These are phyloP conservation scores for Saposhnikovia divaricata DNA, from an alignment of 129 eudicot genomes.

Conservation along the genomic window DNA sequence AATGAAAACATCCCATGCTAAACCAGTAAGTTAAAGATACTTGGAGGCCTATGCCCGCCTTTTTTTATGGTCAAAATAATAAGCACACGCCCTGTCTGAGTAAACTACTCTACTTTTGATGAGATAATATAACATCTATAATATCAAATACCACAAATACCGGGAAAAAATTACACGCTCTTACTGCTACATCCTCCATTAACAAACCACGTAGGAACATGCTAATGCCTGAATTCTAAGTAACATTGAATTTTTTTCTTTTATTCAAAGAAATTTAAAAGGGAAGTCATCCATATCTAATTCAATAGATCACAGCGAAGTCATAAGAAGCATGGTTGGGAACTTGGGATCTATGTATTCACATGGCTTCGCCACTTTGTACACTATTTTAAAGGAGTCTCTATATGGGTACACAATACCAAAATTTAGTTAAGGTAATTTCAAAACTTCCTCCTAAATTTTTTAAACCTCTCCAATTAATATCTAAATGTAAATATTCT, in stretches of 20 bases:
- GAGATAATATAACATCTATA: constrained; percentile 13
- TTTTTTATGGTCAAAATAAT: constrained; percentile 3
- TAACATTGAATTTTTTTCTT: background rate
- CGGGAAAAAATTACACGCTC: background rate
- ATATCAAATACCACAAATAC: background rate
- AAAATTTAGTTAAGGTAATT: no score
- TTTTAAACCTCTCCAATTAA: no score
- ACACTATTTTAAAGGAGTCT: no score
- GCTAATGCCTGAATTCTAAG: background rate
- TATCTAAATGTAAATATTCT: no score
- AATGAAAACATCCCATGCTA: constrained; percentile 73
- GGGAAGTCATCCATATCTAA: background rate
- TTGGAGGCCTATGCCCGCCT: constrained; percentile 21
- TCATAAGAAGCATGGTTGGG: background rate
- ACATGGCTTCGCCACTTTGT: background rate
- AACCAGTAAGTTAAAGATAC: constrained; percentile 50
- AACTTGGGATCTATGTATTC: background rate
- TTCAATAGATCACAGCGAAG: background rate
- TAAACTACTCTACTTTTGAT: constrained; percentile 8
- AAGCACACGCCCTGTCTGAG: constrained; percentile 4
- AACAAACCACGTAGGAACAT: background rate
- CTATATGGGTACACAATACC: no score
- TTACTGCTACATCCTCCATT: background rate
- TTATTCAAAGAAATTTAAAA: background rate
- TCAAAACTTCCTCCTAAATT: no score